Evolutionary conservation across 2,329 filamentous ascomycete species (phyloP), one percentile per base, ranked within the genome.

Genomic region (Colletotrichum salicis): DNA sequence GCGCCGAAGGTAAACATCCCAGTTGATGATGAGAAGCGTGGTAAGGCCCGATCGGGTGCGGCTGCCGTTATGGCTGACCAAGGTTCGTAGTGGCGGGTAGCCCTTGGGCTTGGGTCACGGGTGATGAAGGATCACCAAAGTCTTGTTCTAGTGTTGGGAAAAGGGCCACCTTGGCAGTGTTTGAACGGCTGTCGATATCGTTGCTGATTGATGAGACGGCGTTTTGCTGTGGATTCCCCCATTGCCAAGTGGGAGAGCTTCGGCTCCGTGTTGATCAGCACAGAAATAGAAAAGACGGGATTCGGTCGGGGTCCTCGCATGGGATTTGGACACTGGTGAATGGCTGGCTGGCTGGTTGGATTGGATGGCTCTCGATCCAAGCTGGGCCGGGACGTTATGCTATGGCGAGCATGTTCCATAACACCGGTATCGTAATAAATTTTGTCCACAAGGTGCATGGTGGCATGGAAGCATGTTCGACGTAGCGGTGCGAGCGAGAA

Each of bases 201-300:
- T 72, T 60, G 60, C 70, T 70, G 70, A 70, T 72, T 72, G 65
- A 70, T 70, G 70, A 71, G 35, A 58, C 57, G 56, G 24, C 68
- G 51, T 29, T 52, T 31, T 68, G 15, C 41, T 12, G 60, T 24
- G 45, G 45, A 12, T 41, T 41, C 37, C 37, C 15, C 37, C 37
- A 19, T 15, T 41, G 61, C 19, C 48, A n/a, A 24, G 51, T 55
- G 61, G 61, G 11, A 12, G 33, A 13, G 24, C 7, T 35, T 7
- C 29, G 15, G 61, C 48, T 55, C 33, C 8, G 35, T 41, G 61
- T 64, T 64, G 33, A 22, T 41, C 48, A 55, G 27, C 60, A 63
- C 51, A 4, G 31, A 41, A 55, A 55, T 64, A 64, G 61, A 64
- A 29, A 41, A 29, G 59, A 27, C 60, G 15, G 24, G 29, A 54